Evolutionary conservation across 2,329 filamentous ascomycete species (phyloP).

Genomic region (Knoxdaviesia proteae): DNA sequence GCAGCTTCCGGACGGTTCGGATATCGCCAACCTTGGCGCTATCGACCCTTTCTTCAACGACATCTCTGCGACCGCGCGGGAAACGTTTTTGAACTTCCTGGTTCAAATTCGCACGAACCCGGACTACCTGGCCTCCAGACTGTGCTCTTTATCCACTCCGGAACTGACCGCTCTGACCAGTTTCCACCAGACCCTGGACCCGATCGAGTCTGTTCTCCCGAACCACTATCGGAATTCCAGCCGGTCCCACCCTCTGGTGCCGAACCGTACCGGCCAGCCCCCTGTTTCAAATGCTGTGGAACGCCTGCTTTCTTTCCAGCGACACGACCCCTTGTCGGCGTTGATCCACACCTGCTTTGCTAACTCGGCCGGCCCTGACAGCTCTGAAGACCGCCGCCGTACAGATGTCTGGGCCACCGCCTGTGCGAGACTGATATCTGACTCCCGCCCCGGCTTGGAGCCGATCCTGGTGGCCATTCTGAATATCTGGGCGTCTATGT

Average conservation of each 20-base stretch:
- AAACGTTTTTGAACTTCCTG: slow-evolving; percentile 60
- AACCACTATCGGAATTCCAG: slow-evolving; percentile 34
- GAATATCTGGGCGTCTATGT: slow-evolving; percentile 70
- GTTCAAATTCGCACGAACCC: slow-evolving; percentile 68
- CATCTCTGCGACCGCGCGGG: slow-evolving; percentile 53
- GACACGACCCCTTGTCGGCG: slow-evolving; percentile 67
- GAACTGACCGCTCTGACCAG: slow-evolving; percentile 62
- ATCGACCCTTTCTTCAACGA: slow-evolving; percentile 44
- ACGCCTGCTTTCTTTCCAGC: slow-evolving; percentile 69
- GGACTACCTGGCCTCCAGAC: slow-evolving; percentile 66
- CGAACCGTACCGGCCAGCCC: slow-evolving; percentile 11
- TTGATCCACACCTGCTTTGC: slow-evolving; percentile 80
- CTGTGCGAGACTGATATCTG: slow-evolving; percentile 62
- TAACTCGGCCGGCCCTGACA: slow-evolving; percentile 63
- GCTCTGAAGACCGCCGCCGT: slow-evolving; percentile 57
- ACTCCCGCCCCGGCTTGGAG: slow-evolving; percentile 56
- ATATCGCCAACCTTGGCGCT: slow-evolving; percentile 18
- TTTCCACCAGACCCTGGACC: slow-evolving; percentile 60
- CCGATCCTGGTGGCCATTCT: slow-evolving; percentile 68
- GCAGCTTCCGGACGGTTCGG: slow-evolving; percentile 7
- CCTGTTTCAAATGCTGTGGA: slow-evolving; percentile 40
- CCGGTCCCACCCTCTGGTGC: slow-evolving; percentile 17
- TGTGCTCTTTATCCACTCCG: slow-evolving; percentile 51
- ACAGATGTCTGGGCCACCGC: slow-evolving; percentile 77
- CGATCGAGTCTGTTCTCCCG: slow-evolving; percentile 64